These are phyloP conservation scores for Pseudohyphozyma bogoriensis DNA, from an alignment of 768 basidiomycete species.

Conservation along the genomic window DNA sequence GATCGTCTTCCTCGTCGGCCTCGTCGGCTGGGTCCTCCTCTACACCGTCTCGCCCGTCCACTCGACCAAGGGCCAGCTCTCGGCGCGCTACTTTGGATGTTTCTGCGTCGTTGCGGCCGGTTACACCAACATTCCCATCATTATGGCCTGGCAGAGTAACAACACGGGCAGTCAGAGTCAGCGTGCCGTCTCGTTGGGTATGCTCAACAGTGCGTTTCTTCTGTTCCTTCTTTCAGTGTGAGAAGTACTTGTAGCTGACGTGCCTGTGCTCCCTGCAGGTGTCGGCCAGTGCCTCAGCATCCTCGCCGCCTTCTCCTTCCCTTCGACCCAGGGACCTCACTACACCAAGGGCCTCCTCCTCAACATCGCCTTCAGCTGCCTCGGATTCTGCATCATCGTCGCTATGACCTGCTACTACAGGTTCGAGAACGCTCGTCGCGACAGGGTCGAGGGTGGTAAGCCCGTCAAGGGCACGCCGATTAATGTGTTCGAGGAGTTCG, in stretches of 20 bases:
- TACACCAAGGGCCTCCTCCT: conserved; percentile 37
- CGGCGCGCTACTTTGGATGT: conserved; percentile 40
- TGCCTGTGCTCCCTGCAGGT: too few species aligned
- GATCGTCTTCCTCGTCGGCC: conserved; percentile 36
- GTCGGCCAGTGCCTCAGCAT: conserved; percentile 38
- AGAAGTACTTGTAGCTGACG: not conserved
- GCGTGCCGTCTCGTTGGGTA: conserved; percentile 39
- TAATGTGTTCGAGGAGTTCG: conserved; percentile 4
- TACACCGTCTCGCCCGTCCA: conserved; percentile 33
- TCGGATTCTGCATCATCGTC: conserved; percentile 36
- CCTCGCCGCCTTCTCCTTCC: conserved; percentile 37
- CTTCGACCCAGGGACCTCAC: conserved; percentile 36
- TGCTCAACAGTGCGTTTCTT: conserved; percentile 41
- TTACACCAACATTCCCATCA: conserved; percentile 25
- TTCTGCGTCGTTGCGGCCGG: conserved; percentile 37
- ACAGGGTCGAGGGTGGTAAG: conserved; percentile 37
- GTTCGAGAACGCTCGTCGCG: conserved; percentile 38
- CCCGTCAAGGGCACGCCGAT: conserved; percentile 31
- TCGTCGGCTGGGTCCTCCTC: conserved; percentile 38
- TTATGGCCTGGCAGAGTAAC: conserved; percentile 36
- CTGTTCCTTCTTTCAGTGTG: not conserved
- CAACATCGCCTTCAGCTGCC: conserved; percentile 39
- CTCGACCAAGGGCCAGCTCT: conserved; percentile 22
- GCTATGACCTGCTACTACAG: conserved; percentile 38
- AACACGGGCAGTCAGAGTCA: conserved; percentile 38